A percentile compares a stretch with the other conserved stretches of the same genome.
Conservation (phyloP, 2,329 filamentous ascomycete species). For the Exophiala bonariae region DNA sequence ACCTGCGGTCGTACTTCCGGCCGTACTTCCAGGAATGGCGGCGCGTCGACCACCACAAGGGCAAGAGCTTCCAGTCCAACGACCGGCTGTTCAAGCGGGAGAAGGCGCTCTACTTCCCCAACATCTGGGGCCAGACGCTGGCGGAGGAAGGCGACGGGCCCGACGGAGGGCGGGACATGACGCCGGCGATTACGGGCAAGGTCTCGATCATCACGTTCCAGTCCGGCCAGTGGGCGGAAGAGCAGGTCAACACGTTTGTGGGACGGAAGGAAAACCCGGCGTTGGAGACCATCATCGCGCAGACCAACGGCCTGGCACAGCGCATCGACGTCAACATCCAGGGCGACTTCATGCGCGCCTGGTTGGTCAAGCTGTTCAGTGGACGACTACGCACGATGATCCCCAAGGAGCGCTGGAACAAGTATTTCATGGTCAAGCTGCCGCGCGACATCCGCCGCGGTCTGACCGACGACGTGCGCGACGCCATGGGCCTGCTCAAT, state of each 20-base stretch:
- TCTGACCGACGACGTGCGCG: slow-evolving; percentile 56
- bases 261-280: slow-evolving; percentile 66
- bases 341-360: slow-evolving; percentile 68
- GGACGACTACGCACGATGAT: slow-evolving; percentile 49
- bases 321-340: slow-evolving; percentile 86
- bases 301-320: slow-evolving; percentile 60
- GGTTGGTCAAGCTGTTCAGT: slow-evolving; percentile 57
- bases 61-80: slow-evolving; percentile 89
- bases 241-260: slow-evolving; percentile 73
- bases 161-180: slow-evolving; percentile 67
- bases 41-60: slow-evolving; percentile 77
- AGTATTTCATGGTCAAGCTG: slow-evolving; percentile 59
- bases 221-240: slow-evolving; percentile 80
- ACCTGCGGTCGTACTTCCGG: slow-evolving; percentile 77
- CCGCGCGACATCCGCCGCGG: slow-evolving; percentile 42
- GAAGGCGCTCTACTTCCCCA: slow-evolving; percentile 87
- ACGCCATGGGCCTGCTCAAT: slow-evolving; percentile 72
- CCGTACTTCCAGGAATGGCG: slow-evolving; percentile 97
- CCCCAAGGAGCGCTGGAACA: slow-evolving; percentile 52
- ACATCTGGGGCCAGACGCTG: slow-evolving; percentile 79
- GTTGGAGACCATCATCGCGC: slow-evolving; percentile 63
- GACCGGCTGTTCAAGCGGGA: slow-evolving; percentile 80
- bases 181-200: slow-evolving; percentile 69
- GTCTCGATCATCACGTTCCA: slow-evolving; percentile 80
- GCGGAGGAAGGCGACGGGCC: slow-evolving; percentile 36